Conservation (phyloP, 768 basidiomycete species). For the Cyclocybe cylindracea region DNA sequence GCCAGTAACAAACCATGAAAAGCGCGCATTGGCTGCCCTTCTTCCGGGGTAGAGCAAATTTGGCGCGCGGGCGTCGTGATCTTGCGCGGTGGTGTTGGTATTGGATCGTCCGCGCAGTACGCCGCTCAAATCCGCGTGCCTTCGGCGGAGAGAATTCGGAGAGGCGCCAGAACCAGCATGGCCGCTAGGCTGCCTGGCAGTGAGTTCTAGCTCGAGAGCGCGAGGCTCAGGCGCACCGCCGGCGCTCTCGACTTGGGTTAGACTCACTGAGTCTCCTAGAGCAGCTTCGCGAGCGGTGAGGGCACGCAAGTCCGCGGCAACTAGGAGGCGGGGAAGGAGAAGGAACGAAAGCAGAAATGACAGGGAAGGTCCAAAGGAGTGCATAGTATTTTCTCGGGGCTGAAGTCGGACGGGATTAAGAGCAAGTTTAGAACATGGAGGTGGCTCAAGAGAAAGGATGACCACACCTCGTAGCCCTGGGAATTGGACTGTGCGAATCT, state of each 20-base stretch:
- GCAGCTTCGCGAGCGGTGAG: background rate
- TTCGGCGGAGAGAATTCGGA: slow-evolving; percentile 2
- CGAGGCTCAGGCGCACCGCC: too few relatives aligned
- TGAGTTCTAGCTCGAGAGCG: too few relatives aligned
- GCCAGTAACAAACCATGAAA: slow-evolving; percentile 27
- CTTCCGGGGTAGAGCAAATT: slow-evolving; percentile 8
- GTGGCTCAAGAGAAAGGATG: too few relatives aligned
- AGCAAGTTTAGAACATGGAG: background rate
- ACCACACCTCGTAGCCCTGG: too few relatives aligned
- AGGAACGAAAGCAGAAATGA: slow-evolving; percentile 16
- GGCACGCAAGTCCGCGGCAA: slow-evolving; percentile 2
- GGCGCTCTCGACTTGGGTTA: too few relatives aligned
- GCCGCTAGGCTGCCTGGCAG: background rate
- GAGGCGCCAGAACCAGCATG: background rate
- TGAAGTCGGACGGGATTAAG: background rate
- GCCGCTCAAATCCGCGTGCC: slow-evolving; percentile 4
- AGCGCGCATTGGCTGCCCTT: slow-evolving; percentile 18
- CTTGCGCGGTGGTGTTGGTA: background rate
- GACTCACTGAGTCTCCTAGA: too few relatives aligned
- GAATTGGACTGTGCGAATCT: too few relatives aligned
- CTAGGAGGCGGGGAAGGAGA: slow-evolving; percentile 4
- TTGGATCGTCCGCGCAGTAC: background rate
- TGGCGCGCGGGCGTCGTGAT: background rate
- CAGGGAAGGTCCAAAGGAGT: slow-evolving; percentile 21
- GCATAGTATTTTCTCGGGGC: slow-evolving; percentile 8